Evolutionary conservation across 2,329 filamentous ascomycete genomes (phyloP).

Genomic region (Ophiostoma sp.): DNA sequence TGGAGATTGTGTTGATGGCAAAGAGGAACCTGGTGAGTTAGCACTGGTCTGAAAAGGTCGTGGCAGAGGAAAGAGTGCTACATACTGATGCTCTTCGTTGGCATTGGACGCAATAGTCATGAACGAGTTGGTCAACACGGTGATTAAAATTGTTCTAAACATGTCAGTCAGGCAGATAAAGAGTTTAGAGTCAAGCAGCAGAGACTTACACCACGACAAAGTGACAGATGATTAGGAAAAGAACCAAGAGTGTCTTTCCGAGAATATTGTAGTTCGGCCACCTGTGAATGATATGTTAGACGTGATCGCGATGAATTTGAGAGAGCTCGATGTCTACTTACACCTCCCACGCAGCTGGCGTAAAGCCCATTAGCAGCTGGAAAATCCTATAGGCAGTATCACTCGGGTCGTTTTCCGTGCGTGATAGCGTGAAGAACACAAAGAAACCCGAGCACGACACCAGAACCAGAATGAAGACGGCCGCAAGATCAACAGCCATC

Average conservation of each 20-base stretch:
- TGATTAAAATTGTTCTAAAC: conserved; percentile 71
- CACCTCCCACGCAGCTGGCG: conserved; percentile 90
- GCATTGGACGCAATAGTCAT: conserved; percentile 92
- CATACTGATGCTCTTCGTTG: conserved; percentile 72
- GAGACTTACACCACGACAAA: conserved; percentile 66
- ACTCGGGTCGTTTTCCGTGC: conserved; percentile 61
- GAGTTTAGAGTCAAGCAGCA: too few relatives aligned
- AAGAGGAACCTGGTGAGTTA: conserved; percentile 59
- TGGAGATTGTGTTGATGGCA: conserved; percentile 92
- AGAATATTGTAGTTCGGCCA: conserved; percentile 72
- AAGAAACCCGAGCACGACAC: conserved; percentile 93
- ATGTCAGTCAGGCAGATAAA: too few relatives aligned
- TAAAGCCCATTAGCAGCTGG: conserved; percentile 93
- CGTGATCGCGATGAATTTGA: too few relatives aligned
- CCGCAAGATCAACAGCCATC: conserved; percentile 85
- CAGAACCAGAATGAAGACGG: conserved; percentile 75
- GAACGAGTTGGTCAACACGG: conserved; percentile 93
- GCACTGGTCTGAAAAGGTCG: too few relatives aligned
- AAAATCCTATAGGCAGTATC: conserved; percentile 87
- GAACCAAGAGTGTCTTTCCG: conserved; percentile 66
- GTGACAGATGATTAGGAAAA: conserved; percentile 91
- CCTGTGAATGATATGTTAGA: too few relatives aligned
- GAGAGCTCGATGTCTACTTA: too few relatives aligned
- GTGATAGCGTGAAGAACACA: conserved; percentile 83
- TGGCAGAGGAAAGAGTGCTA: too few relatives aligned